Base-by-base conservation (phyloP, 306 rosid genomes). In the Inga laurina region DNA sequence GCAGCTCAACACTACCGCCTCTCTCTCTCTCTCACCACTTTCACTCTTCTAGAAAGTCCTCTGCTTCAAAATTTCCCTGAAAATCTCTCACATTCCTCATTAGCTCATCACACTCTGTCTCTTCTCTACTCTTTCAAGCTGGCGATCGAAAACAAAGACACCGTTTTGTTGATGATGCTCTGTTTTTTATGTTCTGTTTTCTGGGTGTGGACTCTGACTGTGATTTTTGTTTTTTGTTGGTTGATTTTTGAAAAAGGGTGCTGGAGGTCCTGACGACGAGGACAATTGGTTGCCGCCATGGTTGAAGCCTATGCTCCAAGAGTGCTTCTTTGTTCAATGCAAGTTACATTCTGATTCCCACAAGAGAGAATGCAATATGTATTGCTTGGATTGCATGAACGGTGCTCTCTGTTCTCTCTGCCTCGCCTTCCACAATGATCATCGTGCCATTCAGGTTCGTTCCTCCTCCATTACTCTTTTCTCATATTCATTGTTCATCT, bases 321-420 rank as follows among this genome's bases (percentile, higher is more conserved):
- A 95, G 83, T 82, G 85, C 74, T 95, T 95, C 90, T 95, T 95
- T 54, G 98, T 90, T 86, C 98, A 93, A 87, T 95, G 98, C 92
- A 90, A 91, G 84, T 56, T 83, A 21, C 98, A 95, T 43, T 95
- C 93, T 2, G 97, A 93, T 82, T 93, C 95, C 0, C 98, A 95
- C 86, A 94, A 91, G 84, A 93, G 97, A 18, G 98, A 94, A 90
- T 94, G 98, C 74, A 94, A 94, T 67, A 95, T 95, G 98, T 95
- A 90, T 68, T 95, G 97, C 65, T 88, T 95, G 90, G 98, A 95
- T 81, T 95, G 98, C 67, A 86, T 91, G 97, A 91, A 91, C 46
- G 94, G 98, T 0, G 91, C 97, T 84, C 93, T 95, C 59, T 95
- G 98, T 73, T 95, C 98, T 77, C 90, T 95, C 82, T 95, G 98